These are phyloP conservation scores for Incumbomyces delicatus DNA, from an alignment of 2,329 filamentous ascomycete genomes.

Conservation along the genomic window DNA sequence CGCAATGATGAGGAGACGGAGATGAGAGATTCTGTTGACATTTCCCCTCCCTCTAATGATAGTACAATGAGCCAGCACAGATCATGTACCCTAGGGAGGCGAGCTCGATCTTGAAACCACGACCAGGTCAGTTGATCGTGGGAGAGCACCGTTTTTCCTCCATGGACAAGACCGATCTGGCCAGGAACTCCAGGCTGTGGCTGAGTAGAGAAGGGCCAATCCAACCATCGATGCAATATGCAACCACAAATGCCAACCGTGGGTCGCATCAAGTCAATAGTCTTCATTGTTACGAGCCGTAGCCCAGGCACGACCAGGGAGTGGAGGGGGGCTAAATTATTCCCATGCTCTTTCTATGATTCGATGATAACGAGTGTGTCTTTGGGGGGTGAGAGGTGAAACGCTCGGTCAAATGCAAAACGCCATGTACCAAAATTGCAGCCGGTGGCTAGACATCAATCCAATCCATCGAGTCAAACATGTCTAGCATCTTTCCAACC, in stretches of 20 bases:
- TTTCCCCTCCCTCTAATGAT: too few species aligned
- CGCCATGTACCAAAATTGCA: not conserved
- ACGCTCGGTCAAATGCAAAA: not conserved
- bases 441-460: constrained; percentile 23
- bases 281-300: constrained; percentile 5
- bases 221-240: not conserved
- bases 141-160: constrained; percentile 1
- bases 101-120: constrained; percentile 5
- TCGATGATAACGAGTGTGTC: not conserved
- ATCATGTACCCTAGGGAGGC: not conserved
- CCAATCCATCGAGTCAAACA: constrained; percentile 40
- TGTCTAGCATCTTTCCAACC: constrained; percentile 41
- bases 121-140: not conserved
- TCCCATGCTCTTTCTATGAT: not conserved
- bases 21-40: not conserved
- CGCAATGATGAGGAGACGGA: not conserved
- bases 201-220: constrained; percentile 2
- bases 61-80: too few species aligned
- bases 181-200: not conserved
- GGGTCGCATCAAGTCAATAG: not conserved
- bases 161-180: not conserved
- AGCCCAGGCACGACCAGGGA: not conserved
- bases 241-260: constrained; percentile 2
- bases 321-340: not conserved
- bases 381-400: not conserved